Evolutionary conservation across 2,329 filamentous ascomycete species (phyloP).

Genomic region (Calonectria leucothoes): DNA sequence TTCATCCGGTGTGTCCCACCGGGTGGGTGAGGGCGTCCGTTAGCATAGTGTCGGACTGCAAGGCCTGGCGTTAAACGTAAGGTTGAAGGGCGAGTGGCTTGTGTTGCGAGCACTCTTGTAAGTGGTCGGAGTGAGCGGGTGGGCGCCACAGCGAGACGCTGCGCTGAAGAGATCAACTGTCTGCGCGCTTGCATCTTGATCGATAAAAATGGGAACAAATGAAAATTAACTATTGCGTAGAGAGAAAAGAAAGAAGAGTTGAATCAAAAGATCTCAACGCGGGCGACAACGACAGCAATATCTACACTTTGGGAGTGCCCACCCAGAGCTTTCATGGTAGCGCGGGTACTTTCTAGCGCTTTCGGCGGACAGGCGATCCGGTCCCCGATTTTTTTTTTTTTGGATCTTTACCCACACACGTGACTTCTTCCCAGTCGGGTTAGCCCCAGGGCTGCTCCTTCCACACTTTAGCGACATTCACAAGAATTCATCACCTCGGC

Average conservation of each 20-base stretch:
- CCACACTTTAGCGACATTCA: constrained; percentile 49
- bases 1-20: constrained; percentile 97
- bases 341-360: constrained; percentile 53
- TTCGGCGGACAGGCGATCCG: constrained; percentile 42
- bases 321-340: constrained; percentile 40
- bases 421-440: neutral
- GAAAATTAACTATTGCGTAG: constrained; percentile 6
- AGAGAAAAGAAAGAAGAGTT: constrained; percentile 9
- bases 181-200: constrained; percentile 54
- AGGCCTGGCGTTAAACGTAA: constrained; percentile 52
- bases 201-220: constrained; percentile 22
- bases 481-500: constrained; percentile 56
- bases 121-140: constrained; percentile 44
- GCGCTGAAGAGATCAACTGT: constrained; percentile 52
- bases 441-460: constrained; percentile 42
- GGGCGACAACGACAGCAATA: constrained; percentile 30
- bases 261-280: constrained; percentile 13
- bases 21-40: constrained; percentile 84
- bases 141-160: constrained; percentile 49
- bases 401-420: constrained; percentile 44
- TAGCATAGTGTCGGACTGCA: constrained; percentile 68
- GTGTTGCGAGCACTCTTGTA: constrained; percentile 39
- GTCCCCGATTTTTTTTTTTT: neutral
- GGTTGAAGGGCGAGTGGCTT: constrained; percentile 34
- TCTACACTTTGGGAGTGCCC: constrained; percentile 29